These are phyloP conservation scores for Zalerion maritima DNA, from an alignment of 495 filamentous ascomycete species.

Conservation along the genomic window DNA sequence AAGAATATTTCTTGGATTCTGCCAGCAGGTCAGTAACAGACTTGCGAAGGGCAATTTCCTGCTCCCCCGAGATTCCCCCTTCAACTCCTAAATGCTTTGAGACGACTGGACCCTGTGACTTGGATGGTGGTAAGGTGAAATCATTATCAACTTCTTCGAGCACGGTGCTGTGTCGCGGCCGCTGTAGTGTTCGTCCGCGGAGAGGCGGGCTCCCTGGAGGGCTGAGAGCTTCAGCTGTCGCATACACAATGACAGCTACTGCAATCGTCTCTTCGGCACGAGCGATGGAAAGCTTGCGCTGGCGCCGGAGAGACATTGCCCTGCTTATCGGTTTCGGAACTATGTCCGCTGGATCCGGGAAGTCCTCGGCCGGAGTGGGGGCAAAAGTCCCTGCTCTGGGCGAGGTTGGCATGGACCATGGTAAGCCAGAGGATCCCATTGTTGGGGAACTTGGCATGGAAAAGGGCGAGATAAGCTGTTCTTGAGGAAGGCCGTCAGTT, in stretches of 20 bases:
- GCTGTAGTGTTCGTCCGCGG: too few relatives aligned
- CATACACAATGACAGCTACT: conserved; percentile 31
- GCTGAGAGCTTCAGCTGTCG: conserved; percentile 24
- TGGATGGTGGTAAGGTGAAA: too few relatives aligned
- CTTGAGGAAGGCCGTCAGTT: conserved; percentile 18
- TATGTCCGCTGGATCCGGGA: conserved; percentile 28
- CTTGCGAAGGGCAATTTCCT: conserved; percentile 14
- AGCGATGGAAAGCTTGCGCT: conserved; percentile 23
- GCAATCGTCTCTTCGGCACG: conserved; percentile 31
- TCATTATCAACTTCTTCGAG: conserved; percentile 1
- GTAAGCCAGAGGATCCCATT: too few relatives aligned
- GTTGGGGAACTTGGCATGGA: conserved; percentile 12
- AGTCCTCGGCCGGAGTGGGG: conserved; percentile 25
- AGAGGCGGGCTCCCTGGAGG: conserved; percentile 20
- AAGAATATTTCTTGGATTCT: too few relatives aligned
- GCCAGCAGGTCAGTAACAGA: conserved; percentile 32
- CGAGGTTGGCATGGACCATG: conserved; percentile 5
- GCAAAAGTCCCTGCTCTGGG: conserved; percentile 22
- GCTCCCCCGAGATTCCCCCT: conserved; percentile 12
- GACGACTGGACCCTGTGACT: not conserved
- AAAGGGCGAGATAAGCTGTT: conserved; percentile 11
- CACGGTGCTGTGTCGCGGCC: too few relatives aligned
- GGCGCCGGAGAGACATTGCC: conserved; percentile 22
- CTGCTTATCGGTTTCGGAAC: conserved; percentile 23
- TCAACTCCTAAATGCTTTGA: conserved; percentile 14